Evolutionary conservation across 495 filamentous ascomycete species (phyloP).

Genomic region (Xylaria telfairii): DNA sequence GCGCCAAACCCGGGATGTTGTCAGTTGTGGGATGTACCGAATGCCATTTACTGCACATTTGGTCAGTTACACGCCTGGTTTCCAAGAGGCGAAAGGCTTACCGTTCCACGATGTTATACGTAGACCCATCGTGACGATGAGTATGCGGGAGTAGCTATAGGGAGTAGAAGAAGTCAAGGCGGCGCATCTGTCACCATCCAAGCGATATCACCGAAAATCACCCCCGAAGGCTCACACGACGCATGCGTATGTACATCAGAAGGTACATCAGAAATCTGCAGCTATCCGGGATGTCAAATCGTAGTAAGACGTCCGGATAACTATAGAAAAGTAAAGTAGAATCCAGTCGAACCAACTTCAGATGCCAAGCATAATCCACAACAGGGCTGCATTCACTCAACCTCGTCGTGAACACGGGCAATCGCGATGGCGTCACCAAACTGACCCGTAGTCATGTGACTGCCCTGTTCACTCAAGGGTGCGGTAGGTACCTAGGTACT

Average conservation of each 20-base stretch:
- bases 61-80: conserved; percentile 28
- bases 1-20: not conserved
- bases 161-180: not conserved
- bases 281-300: not conserved
- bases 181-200: conserved; percentile 4
- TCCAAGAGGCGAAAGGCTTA: conserved; percentile 19
- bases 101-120: conserved; percentile 48
- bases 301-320: not conserved
- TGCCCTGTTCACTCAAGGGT: not conserved
- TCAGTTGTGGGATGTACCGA: conserved; percentile 58
- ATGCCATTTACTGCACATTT: conserved; percentile 83
- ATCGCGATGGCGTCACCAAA: conserved; percentile 40
- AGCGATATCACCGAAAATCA: conserved; percentile 15
- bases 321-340: not conserved
- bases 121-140: conserved; percentile 33
- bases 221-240: not conserved
- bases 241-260: not conserved
- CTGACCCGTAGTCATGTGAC: conserved; percentile 42
- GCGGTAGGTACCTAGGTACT: conserved; percentile 2
- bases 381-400: not conserved
- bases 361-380: not conserved
- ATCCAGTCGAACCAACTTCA: not conserved
- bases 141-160: not conserved
- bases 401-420: conserved; percentile 16
- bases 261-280: conserved; percentile 10